Evolutionary conservation across 192 early-diverging fungal species (phyloP), one percentile per base, ranked within the genome.

Genomic region (Podila verticillata): DNA sequence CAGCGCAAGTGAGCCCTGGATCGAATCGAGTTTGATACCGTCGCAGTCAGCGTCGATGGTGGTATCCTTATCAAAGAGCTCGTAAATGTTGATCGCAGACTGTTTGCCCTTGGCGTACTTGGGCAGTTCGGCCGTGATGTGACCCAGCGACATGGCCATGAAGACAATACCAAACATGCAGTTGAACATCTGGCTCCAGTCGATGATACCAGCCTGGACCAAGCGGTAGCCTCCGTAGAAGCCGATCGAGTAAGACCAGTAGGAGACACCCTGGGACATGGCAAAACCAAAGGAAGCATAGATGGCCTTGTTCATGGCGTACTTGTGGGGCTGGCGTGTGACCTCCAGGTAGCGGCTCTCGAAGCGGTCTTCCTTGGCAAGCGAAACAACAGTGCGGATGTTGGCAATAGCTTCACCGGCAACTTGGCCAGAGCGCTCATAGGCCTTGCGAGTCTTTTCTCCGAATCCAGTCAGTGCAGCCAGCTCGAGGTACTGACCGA

Each of bases 371-470:
- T 74, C 81, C 57, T 89, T 89, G 47, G 81, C 94, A 67, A 95
- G 89, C 34, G 92, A 89, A 22, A 91, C 89, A 4, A 97, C 93
- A 0, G 96, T 99, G 48, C 92, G 87, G 74, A 99, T 93, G 72
- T 89, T 90, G 69, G 89, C 82, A 70, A 99, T 92, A 31, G 91
- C 86, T 73, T 99, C 97, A 61, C 91, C 91, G 1, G 95, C 94
- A 7, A 91, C 86, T 75, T 91, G 88, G 54, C 85, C 87, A 9
- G 92, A 87, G 7, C 77, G 66, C 66, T 89, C 89, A 71, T 94
- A 95, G 2, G 91, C 90, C 63, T 87, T 82, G 73, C 88, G 87
- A 54, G 84, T 84, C 66, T 85, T 84, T 54, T 56, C 62, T 5
- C 82, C 78, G 64, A 82, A 85, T 17, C 85, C 83, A 31, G 82